phyloP scores from a whole-genome alignment of 2,329 filamentous ascomycete species.

The Fonsecaea pedrosoi region DNA sequence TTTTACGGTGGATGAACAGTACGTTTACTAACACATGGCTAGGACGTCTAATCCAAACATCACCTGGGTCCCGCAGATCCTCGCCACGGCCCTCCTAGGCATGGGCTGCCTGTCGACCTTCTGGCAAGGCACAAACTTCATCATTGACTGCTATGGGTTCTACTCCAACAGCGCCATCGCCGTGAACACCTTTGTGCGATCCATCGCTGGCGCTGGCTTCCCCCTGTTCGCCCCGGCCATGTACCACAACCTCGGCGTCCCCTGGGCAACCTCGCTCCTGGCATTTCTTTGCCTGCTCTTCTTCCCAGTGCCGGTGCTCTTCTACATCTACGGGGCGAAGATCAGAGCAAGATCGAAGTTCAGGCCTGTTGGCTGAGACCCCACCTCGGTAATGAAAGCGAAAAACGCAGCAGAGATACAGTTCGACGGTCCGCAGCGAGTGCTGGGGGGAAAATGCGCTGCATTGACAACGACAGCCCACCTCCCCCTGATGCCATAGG shows the following conservation, averaged over 20 bases:
- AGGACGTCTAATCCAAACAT: slow-evolving; percentile 49
- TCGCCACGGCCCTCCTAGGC: slow-evolving; percentile 53
- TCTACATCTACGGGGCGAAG: slow-evolving; percentile 56
- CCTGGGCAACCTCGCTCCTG: slow-evolving; percentile 50
- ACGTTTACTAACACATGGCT: neutral
- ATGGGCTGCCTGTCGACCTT: slow-evolving; percentile 54
- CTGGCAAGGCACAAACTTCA: slow-evolving; percentile 53
- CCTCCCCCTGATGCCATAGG: no score
- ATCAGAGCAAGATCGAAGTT: slow-evolving; percentile 55
- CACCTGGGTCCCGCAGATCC: slow-evolving; percentile 54
- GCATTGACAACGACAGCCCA: no score
- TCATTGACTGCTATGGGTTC: slow-evolving; percentile 52
- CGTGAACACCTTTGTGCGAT: slow-evolving; percentile 48
- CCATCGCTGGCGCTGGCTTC: slow-evolving; percentile 45
- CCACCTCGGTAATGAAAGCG: neutral
- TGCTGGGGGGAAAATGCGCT: no score
- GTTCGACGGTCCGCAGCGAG: no score
- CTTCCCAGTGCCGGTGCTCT: slow-evolving; percentile 57
- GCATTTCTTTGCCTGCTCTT: slow-evolving; percentile 50
- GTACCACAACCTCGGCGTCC: slow-evolving; percentile 48
- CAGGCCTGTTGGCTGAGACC: slow-evolving; percentile 32
- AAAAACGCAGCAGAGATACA: neutral
- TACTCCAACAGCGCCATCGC: slow-evolving; percentile 51
- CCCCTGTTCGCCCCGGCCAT: slow-evolving; percentile 45
- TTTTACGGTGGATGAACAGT: neutral